These are phyloP conservation scores for Avicennia marina DNA, from an alignment of 257 asterid genomes.

Conservation along the genomic window DNA sequence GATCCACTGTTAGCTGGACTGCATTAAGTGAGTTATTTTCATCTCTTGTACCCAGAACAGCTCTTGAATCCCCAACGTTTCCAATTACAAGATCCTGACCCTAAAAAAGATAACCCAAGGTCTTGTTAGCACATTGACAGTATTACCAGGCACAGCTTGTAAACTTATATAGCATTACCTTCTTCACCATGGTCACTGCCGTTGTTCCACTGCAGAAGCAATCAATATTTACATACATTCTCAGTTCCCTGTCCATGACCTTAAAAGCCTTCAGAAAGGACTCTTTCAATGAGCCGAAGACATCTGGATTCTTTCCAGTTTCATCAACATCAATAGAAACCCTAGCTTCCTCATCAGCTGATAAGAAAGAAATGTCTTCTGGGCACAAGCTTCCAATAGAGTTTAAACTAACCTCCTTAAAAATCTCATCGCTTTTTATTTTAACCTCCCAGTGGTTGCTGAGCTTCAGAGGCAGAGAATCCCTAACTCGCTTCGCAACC, in stretches of 20 bases:
- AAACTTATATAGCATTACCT: conserved; percentile 34
- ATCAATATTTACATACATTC: conserved; percentile 54
- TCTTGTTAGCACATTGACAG: background rate
- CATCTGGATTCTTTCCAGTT: conserved; percentile 39
- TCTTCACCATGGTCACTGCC: conserved; percentile 77
- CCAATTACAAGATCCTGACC: conserved; percentile 76
- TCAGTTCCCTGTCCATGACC: conserved; percentile 80
- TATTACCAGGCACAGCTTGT: conserved; percentile 7
- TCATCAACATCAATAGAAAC: conserved; percentile 39
- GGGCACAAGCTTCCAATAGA: conserved; percentile 30
- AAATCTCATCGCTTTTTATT: conserved; percentile 42
- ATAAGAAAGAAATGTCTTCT: conserved; percentile 33
- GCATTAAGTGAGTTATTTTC: conserved; percentile 48
- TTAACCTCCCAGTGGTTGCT: conserved; percentile 63
- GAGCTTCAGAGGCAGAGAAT: conserved; percentile 76
- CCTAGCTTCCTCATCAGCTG: conserved; percentile 47
- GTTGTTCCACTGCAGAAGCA: conserved; percentile 91
- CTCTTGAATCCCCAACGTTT: conserved; percentile 85
- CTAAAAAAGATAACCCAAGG: conserved; percentile 30
- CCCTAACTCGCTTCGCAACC: conserved; percentile 86
- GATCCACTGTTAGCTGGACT: conserved; percentile 84
- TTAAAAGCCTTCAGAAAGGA: conserved; percentile 69
- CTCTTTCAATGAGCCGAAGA: conserved; percentile 50
- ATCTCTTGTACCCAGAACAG: conserved; percentile 68
- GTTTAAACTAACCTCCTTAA: conserved; percentile 42